phyloP scores from a whole-genome alignment of 2,329 filamentous ascomycete species.

The Rhytidhysteron rufulum region DNA sequence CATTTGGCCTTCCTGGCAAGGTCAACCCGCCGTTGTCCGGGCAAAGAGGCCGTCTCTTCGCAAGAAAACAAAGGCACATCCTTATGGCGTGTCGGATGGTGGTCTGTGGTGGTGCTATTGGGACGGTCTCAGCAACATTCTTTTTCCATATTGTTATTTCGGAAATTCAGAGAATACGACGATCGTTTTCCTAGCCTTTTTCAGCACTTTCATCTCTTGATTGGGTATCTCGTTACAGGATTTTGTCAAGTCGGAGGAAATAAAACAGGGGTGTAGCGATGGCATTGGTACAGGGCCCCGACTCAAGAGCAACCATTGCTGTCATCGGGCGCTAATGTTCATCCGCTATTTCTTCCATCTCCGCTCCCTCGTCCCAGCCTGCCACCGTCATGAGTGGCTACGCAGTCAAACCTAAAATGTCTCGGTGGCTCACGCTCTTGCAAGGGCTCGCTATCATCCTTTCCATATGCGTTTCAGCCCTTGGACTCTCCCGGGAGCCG shows the following conservation, averaged over 20 bases:
- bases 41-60: slow-evolving; percentile 16
- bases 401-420: slow-evolving; percentile 30
- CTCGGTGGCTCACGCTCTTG: slow-evolving; percentile 27
- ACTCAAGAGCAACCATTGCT: slow-evolving; percentile 27
- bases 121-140: slow-evolving; percentile 28
- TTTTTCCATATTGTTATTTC: slow-evolving; percentile 33
- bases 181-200: slow-evolving; percentile 29
- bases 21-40: slow-evolving; percentile 18
- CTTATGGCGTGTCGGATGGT: slow-evolving; percentile 18
- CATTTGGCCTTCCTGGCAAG: slow-evolving; percentile 20
- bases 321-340: slow-evolving; percentile 33
- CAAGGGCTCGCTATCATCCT: slow-evolving; percentile 24
- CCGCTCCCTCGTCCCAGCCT: neutral
- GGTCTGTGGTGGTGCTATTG: slow-evolving; percentile 19
- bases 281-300: slow-evolving; percentile 18
- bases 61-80: slow-evolving; percentile 11
- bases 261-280: slow-evolving; percentile 23
- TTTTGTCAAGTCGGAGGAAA: slow-evolving; percentile 31
- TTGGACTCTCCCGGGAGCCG: slow-evolving; percentile 6
- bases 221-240: slow-evolving; percentile 26
- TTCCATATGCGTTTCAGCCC: slow-evolving; percentile 34
- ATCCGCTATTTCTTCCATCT: slow-evolving; percentile 14
- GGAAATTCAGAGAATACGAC: slow-evolving; percentile 36
- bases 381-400: slow-evolving; percentile 27
- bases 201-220: slow-evolving; percentile 17